A percentile compares a stretch with the other conserved stretches of the same genome.
Evolutionary conservation across 495 filamentous ascomycete species (phyloP).

Genomic region (Penicillium goetzii): DNA sequence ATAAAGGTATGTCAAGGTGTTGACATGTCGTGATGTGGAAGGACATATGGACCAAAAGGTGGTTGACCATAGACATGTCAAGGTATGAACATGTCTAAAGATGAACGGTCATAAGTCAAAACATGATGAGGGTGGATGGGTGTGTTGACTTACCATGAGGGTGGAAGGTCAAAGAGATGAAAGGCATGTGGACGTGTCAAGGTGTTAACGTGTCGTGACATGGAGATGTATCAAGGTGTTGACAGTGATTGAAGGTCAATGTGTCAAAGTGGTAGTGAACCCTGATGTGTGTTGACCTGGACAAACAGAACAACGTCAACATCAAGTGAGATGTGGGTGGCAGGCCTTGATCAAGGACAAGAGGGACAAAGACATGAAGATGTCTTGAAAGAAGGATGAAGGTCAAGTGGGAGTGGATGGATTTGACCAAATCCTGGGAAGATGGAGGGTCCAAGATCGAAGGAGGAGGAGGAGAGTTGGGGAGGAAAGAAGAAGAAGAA

Average conservation of each 20-base stretch:
- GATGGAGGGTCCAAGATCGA: background rate
- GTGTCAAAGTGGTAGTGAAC: background rate
- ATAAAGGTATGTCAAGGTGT: background rate
- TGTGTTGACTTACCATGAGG: background rate
- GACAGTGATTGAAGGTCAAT: constrained; percentile 7
- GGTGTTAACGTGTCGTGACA: background rate
- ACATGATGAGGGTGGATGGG: background rate
- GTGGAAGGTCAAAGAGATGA: background rate
- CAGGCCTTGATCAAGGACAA: background rate
- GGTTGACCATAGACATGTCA: background rate
- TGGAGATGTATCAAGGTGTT: background rate
- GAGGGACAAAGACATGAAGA: background rate
- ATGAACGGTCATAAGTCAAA: background rate
- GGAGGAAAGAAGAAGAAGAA: too few species aligned
- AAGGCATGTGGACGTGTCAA: background rate
- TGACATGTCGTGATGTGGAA: background rate
- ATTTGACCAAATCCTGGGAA: background rate
- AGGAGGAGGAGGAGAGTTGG: background rate
- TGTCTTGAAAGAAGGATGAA: background rate
- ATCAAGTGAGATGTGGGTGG: background rate
- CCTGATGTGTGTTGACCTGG: background rate
- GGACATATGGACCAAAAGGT: background rate
- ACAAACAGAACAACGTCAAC: background rate
- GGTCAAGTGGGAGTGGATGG: background rate
- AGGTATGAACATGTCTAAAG: background rate